phyloP scores from a whole-genome alignment of 495 filamentous ascomycete species.

The Cercophora sp. region DNA sequence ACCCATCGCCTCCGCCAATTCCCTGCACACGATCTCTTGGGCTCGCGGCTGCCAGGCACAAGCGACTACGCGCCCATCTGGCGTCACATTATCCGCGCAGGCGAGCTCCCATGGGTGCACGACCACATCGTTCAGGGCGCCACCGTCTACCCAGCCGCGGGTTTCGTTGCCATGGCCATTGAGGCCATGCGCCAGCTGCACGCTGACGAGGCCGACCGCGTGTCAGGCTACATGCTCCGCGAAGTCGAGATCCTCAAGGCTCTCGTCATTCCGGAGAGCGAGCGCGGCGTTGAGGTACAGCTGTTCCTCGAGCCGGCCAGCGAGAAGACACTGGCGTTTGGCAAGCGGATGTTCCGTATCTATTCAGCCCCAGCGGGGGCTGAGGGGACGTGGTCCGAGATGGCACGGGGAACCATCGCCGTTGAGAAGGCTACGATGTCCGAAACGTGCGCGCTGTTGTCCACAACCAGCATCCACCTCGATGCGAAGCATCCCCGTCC shows the following conservation, averaged over 20 bases:
- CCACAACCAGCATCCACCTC: not conserved
- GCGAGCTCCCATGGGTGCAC: slow-evolving; percentile 43
- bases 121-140: slow-evolving; percentile 37
- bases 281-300: slow-evolving; percentile 4
- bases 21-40: not conserved
- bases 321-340: not conserved
- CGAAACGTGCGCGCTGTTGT: not conserved
- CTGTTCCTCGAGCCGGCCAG: not conserved
- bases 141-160: slow-evolving; percentile 50
- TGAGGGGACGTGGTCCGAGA: not conserved
- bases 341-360: not conserved
- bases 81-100: slow-evolving; percentile 37
- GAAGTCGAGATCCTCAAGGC: slow-evolving; percentile 10
- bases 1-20: slow-evolving; percentile 7
- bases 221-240: slow-evolving; percentile 21
- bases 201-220: not conserved
- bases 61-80: slow-evolving; percentile 28
- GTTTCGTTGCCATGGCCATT: slow-evolving; percentile 42
- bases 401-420: not conserved
- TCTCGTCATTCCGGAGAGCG: slow-evolving; percentile 14
- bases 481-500: not conserved
- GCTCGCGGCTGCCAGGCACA: not conserved
- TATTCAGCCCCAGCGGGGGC: not conserved
- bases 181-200: slow-evolving; percentile 40
- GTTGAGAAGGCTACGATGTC: not conserved